Evolutionary conservation across 257 asterid genomes (phyloP).

Genomic region (Schizonepeta tenuifolia): DNA sequence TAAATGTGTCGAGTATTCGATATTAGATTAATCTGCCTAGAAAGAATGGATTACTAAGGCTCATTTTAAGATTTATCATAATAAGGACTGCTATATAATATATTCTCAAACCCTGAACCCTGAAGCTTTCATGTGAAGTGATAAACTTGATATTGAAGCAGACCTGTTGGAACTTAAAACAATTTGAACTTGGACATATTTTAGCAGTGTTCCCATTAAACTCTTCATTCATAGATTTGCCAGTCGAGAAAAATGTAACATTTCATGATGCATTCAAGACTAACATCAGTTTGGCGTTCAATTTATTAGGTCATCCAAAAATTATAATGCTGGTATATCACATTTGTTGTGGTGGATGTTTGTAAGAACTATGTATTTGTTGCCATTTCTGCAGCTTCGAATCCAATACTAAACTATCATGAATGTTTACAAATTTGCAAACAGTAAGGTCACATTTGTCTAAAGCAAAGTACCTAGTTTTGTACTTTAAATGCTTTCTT

Average conservation of each 20-base stretch:
- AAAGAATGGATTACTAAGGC: neutral
- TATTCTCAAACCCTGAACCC: neutral
- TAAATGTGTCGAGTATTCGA: no score
- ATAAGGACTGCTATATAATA: neutral
- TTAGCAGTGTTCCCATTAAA: neutral
- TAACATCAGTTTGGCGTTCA: neutral
- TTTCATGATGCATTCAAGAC: neutral
- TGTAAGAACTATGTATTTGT: neutral
- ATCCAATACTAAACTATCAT: neutral
- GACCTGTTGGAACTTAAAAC: neutral
- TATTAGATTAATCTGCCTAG: neutral
- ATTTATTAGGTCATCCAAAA: neutral
- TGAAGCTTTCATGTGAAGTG: neutral
- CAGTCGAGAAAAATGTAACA: neutral
- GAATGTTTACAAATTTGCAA: neutral
- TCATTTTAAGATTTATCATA: neutral
- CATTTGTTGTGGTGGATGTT: neutral
- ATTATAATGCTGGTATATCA: neutral
- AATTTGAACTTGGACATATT: neutral
- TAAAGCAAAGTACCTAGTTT: neutral
- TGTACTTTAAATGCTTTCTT: neutral
- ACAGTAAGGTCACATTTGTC: neutral
- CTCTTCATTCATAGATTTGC: neutral
- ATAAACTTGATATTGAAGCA: neutral
- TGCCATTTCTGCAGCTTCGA: constrained; percentile 4